Base-by-base conservation (phyloP, 2,329 filamentous ascomycete genomes). In the Fusarium armeniacum region DNA sequence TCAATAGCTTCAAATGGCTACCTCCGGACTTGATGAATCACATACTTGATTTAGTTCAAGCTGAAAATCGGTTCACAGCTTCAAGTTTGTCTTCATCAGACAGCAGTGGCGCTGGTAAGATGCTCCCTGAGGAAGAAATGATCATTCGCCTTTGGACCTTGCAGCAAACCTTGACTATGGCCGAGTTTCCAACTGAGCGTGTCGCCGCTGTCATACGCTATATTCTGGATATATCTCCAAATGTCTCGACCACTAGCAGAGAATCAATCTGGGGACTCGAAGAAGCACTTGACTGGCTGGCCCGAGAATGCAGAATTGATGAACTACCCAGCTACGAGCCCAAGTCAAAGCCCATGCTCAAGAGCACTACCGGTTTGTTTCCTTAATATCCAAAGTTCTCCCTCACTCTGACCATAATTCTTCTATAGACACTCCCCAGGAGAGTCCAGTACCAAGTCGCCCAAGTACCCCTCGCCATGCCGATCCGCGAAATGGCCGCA, bases 241-340 rank as follows among this genome's bases (percentile, higher is more conserved):
- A 89, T 66, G 85, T 91, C 57, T 81, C 84, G 4, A 75, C 82
- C 13, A 81, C 82, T 22, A 83, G 79, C 64, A 91, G 89, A 71
- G 91, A 93, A 68, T 85, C 85, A 44, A 86, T 94, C 16, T 97
- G 93, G 92, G 94, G 94, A 12, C 82, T 98, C 36, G 91, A 97
- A 65, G 94, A 97, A 79, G 90, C 92, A 28, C 79, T 99, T 22
- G 93, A 98, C 73, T 97, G 94, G 93, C 85, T 98, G 56, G 93
- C 93, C n/a, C 83, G 93, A 69, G 88, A 96, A 76, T 93, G 91
- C 73, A 81, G 85, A 16, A 81, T 85, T 67, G 86, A 89, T 1
- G 90, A 94, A 72, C 83, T 95, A 36, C 91, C 91, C 8, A 85
- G 89, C 47, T 97, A 96, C 77, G 89, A 91, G 40, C 71, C 64